Evolutionary conservation across 2,329 filamentous ascomycete genomes (phyloP).

Genomic region (Diaporthe sp.): DNA sequence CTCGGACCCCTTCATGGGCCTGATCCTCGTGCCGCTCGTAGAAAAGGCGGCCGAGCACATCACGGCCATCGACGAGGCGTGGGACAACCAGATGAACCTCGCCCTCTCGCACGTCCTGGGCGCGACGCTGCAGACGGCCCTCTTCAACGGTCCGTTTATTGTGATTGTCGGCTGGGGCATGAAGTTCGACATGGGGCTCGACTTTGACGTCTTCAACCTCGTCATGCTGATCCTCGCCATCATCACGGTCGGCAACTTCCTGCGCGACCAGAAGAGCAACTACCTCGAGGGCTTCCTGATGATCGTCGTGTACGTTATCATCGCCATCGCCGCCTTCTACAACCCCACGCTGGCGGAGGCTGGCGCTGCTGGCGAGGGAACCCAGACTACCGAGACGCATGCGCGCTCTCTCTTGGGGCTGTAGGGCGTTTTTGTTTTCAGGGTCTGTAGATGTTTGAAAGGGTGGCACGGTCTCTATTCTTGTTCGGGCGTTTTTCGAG

Average conservation of each 20-base stretch:
- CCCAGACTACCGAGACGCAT: background rate
- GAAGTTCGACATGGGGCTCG: slow-evolving; percentile 78
- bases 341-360: slow-evolving; percentile 61
- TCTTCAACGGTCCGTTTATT: slow-evolving; percentile 88
- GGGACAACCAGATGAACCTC: slow-evolving; percentile 87
- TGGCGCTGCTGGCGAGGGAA: background rate
- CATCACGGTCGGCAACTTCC: slow-evolving; percentile 87
- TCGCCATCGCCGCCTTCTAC: slow-evolving; percentile 71
- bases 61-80: slow-evolving; percentile 87
- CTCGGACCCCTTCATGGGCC: slow-evolving; percentile 61
- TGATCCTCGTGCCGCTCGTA: slow-evolving; percentile 85
- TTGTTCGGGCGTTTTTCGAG: background rate
- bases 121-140: slow-evolving; percentile 88
- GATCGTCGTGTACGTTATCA: slow-evolving; percentile 75
- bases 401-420: slow-evolving; percentile 2
- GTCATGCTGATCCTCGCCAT: slow-evolving; percentile 86
- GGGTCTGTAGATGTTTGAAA: background rate
- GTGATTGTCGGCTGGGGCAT: slow-evolving; percentile 89
- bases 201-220: slow-evolving; percentile 90
- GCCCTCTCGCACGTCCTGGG: slow-evolving; percentile 89
- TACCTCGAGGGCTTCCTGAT: slow-evolving; percentile 90
- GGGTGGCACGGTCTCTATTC: background rate
- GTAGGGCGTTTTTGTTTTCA: background rate
- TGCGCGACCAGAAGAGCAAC: slow-evolving; percentile 90
- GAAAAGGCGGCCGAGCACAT: slow-evolving; percentile 91